Evolutionary conservation across 2,329 filamentous ascomycete species (phyloP).

Genomic region (Pseudocercospora eumusae): DNA sequence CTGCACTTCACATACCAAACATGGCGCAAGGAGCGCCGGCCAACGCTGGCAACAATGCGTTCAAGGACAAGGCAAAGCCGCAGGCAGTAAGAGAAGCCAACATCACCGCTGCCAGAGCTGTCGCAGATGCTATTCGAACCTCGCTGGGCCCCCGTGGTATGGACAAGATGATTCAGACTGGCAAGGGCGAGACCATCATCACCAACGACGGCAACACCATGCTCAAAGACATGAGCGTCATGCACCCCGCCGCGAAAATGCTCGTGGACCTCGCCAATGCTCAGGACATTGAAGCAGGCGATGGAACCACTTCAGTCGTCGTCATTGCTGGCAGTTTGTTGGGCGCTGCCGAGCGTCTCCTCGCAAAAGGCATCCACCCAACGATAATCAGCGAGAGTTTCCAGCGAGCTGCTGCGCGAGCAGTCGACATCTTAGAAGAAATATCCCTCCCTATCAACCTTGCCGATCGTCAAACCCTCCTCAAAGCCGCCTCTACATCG

Average conservation of each 20-base stretch:
- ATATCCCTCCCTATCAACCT: conserved; percentile 95
- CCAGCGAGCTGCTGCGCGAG: conserved; percentile 86
- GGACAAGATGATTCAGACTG: conserved; percentile 99
- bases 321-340: conserved; percentile 95
- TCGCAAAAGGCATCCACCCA: conserved; percentile 91
- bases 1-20: conserved; percentile 13
- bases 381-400: conserved; percentile 97
- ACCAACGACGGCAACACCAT: conserved; percentile 99
- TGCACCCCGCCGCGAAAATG: conserved; percentile 99
- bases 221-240: conserved; percentile 97
- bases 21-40: conserved; percentile 47
- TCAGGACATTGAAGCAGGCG: conserved; percentile 96
- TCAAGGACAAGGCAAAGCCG: conserved; percentile 96
- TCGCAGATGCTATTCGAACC: conserved; percentile 96
- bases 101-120: conserved; percentile 95
- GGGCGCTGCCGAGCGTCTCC: conserved; percentile 85
- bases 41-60: conserved; percentile 63
- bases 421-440: conserved; percentile 85
- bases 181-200: conserved; percentile 96
- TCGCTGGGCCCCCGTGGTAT: conserved; percentile 91
- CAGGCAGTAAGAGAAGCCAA: conserved; percentile 94
- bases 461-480: conserved; percentile 80
- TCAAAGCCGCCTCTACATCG: conserved; percentile 95
- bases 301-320: conserved; percentile 96
- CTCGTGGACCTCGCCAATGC: conserved; percentile 94